Evolutionary conservation across 768 basidiomycete species (phyloP).

Genomic region (Mycena kentingensis): DNA sequence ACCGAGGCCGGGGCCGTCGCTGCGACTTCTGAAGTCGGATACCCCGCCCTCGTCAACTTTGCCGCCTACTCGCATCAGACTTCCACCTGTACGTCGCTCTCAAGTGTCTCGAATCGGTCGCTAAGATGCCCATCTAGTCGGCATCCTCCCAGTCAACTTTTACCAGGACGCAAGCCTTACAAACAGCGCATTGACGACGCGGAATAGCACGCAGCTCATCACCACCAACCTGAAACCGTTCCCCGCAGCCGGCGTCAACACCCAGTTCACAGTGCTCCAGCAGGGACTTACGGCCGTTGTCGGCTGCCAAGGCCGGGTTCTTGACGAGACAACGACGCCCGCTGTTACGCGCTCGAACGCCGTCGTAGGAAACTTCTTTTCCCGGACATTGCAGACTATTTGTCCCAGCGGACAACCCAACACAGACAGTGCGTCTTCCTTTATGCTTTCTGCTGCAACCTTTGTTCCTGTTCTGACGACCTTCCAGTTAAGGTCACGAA

Average conservation of each 20-base stretch:
- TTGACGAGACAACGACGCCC: background rate
- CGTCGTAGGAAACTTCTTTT: background rate
- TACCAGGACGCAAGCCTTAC: background rate
- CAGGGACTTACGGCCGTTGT: background rate
- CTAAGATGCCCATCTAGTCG: background rate
- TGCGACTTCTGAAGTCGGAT: background rate
- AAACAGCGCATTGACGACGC: background rate
- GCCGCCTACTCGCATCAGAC: background rate
- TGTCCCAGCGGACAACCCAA: background rate
- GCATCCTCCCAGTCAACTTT: background rate
- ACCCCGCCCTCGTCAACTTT: background rate
- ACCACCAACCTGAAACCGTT: background rate
- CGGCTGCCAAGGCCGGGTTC: background rate
- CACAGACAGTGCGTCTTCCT: background rate
- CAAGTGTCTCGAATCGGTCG: background rate
- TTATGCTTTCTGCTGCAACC: background rate
- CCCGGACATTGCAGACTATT: background rate
- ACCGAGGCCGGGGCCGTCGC: background rate
- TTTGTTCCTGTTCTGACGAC: background rate
- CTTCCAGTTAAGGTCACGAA: background rate
- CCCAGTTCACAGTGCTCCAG: background rate
- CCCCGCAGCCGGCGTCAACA: background rate
- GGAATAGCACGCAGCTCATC: background rate
- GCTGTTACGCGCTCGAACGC: background rate
- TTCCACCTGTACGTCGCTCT: background rate